Percentiles rank a stretch among this genome's conserved stretches.
These are phyloP conservation scores for Agrocybe pediades DNA, from an alignment of 768 basidiomycete genomes.

Conservation along the genomic window DNA sequence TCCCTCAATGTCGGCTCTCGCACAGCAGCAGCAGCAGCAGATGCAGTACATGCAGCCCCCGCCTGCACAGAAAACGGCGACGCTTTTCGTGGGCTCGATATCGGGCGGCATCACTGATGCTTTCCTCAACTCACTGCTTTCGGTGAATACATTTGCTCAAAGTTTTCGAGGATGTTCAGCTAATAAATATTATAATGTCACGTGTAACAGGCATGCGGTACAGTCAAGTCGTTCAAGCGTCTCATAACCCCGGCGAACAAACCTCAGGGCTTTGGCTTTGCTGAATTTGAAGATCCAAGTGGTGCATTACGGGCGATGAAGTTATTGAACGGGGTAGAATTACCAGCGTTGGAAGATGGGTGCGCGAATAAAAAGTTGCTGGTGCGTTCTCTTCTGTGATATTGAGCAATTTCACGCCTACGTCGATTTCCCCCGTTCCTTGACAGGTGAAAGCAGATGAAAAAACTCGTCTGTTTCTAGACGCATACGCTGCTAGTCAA, in stretches of 20 bases:
- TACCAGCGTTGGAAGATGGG: conserved; percentile 54
- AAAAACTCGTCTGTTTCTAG: conserved; percentile 86
- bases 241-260: conserved; percentile 91
- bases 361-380: conserved; percentile 53
- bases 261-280: conserved; percentile 96
- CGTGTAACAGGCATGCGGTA: conserved; percentile 79
- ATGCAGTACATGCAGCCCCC: conserved; percentile 70
- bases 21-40: conserved; percentile 89
- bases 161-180: neutral
- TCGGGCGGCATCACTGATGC: conserved; percentile 88
- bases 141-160: conserved; percentile 39
- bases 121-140: conserved; percentile 77
- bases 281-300: conserved; percentile 93
- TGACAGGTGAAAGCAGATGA: conserved; percentile 92
- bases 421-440: conserved; percentile 24
- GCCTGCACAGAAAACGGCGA: conserved; percentile 62
- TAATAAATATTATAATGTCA: neutral
- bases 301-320: conserved; percentile 75
- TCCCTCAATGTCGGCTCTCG: conserved; percentile 89
- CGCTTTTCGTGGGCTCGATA: conserved; percentile 92
- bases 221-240: conserved; percentile 87
- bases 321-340: conserved; percentile 48
- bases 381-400: conserved; percentile 57
- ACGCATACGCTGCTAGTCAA: conserved; percentile 79
- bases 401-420: conserved; percentile 46